Conservation (phyloP, 345 rosid species). For the Gossypium stocksii region DNA sequence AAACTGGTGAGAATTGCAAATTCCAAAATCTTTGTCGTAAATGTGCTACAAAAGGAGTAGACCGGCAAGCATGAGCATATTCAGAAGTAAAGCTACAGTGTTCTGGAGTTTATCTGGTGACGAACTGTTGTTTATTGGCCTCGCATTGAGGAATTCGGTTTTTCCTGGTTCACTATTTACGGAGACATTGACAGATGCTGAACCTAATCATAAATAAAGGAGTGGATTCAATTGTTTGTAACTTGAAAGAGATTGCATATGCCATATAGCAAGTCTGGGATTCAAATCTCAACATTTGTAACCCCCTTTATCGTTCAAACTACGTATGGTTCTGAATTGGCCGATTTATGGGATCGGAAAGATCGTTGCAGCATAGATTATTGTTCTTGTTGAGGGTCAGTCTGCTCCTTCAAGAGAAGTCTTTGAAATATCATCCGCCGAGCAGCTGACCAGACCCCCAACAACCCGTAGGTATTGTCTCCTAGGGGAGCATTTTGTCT, state of each 20-base stretch:
- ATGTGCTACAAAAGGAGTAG: conserved; percentile 50
- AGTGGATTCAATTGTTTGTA: background rate
- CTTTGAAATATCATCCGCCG: too few relatives aligned
- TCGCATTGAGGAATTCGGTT: conserved; percentile 64
- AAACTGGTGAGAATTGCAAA: conserved; percentile 8
- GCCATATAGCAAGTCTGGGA: background rate
- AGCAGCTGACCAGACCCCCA: too few relatives aligned
- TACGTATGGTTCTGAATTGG: background rate
- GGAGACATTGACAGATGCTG: conserved; percentile 48
- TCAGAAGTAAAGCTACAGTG: conserved; percentile 24
- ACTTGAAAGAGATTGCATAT: background rate
- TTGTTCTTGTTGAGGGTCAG: background rate
- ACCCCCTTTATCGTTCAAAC: background rate
- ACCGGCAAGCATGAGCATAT: conserved; percentile 21
- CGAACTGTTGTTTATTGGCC: conserved; percentile 41
- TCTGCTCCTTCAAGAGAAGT: too few relatives aligned
- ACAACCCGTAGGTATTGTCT: too few relatives aligned
- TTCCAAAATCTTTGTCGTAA: background rate
- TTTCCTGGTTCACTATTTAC: conserved; percentile 47
- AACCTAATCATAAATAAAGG: background rate
- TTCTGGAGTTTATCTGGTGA: conserved; percentile 14
- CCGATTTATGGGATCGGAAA: background rate
- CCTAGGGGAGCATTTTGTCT: too few relatives aligned
- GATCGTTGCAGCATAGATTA: background rate
- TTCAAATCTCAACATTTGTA: background rate